These are phyloP conservation scores for Gastrodia elata DNA, from an alignment of 106 monocot genomes.

Conservation along the genomic window DNA sequence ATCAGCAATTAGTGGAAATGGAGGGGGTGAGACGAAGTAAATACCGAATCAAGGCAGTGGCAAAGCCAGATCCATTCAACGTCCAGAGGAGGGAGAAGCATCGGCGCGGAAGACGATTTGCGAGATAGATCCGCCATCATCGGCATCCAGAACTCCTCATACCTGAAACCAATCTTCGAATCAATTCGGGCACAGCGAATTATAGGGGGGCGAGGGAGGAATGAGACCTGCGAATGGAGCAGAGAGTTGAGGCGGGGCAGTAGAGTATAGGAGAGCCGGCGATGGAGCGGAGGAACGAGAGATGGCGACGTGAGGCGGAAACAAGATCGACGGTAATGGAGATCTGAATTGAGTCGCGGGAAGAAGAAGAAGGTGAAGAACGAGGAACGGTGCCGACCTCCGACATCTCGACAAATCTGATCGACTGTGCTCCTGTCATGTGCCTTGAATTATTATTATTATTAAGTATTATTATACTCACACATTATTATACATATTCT, in stretches of 20 bases:
- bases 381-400: background rate
- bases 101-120: slow-evolving; percentile 12
- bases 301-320: slow-evolving; percentile 39
- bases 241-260: slow-evolving; percentile 14
- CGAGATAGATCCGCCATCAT: slow-evolving; percentile 33
- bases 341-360: background rate
- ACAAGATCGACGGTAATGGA: slow-evolving; percentile 44
- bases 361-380: background rate
- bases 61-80: slow-evolving; percentile 87
- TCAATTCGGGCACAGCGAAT: background rate
- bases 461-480: too few species aligned
- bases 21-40: background rate
- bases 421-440: too few species aligned
- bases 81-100: slow-evolving; percentile 73
- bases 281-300: slow-evolving; percentile 40
- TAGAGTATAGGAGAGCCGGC: slow-evolving; percentile 17
- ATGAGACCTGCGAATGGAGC: slow-evolving; percentile 40
- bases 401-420: too few species aligned
- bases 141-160: slow-evolving; percentile 89
- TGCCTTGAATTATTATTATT: too few species aligned
- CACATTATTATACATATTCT: too few species aligned
- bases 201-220: background rate
- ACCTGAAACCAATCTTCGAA: slow-evolving; percentile 27
- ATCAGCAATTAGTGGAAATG: background rate
- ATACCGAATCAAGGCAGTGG: slow-evolving; percentile 64